Evolutionary conservation across 768 basidiomycete species (phyloP), one percentile per base, ranked within the genome.

Genomic region (Mycena metata): DNA sequence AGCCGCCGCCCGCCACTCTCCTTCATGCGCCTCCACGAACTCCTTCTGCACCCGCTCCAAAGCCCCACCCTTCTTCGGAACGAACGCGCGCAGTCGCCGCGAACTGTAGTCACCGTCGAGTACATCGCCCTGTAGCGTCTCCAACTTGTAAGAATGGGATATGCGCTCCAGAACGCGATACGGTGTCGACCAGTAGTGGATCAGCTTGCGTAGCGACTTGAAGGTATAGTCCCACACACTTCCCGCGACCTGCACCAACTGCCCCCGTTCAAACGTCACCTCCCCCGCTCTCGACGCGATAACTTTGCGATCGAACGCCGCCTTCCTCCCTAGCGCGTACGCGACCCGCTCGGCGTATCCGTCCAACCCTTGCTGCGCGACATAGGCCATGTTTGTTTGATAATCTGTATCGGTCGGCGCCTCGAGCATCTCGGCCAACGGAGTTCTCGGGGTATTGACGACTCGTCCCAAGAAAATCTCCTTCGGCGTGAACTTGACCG

Each of bases 381-480:
- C 51, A n/a, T 54, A 46, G 19, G 51, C 51, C 54, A 64, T 52
- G 35, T 55, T 13, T 3, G 30, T 30, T 3, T 30, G 30, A 6
- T 3, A 30, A 6, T 30, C 30, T 3, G 30, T 6, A 6, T 30
- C 23, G 8, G 24, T 26, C 6, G 50, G 62, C 43, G 24, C 17
- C 13, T 41, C 62, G 7, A 64, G 42, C 30, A 39, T 50, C 24
- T 19, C 45, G 1, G 11, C 11, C 3, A 56, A 4, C 19, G 59
- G 46, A 10, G 21, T 23, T 30, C 36, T 42, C 8, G 45, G 23
- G 46, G 59, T 36, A 9, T 23, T 30, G 12, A 69, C 64, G 4
- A 73, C 21, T 0, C 23, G 24, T 2, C 74, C 73, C 0, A 76
- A 64, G 2, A 76, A 43, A 0, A 77, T 62, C 60, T 77, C 76